phyloP scores from a whole-genome alignment of 129 eudicot species.

The Sambucus nigra region DNA sequence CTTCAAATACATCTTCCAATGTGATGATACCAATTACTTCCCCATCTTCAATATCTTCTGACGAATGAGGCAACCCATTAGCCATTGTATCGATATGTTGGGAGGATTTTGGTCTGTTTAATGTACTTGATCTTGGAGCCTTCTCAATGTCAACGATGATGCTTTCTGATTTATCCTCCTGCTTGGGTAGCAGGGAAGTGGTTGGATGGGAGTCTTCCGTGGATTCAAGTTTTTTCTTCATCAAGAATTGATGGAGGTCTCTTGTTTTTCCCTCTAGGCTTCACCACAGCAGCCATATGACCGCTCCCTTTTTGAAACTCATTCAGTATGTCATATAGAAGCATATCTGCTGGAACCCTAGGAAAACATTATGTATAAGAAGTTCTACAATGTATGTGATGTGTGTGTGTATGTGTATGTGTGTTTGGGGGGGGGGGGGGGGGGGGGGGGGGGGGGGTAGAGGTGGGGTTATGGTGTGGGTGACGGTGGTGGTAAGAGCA shows the following conservation, averaged over 20 bases:
- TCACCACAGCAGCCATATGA: constrained; percentile 99
- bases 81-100: constrained; percentile 13
- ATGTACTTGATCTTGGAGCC: constrained; percentile 10
- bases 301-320: constrained; percentile 98
- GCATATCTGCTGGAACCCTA: constrained; percentile 99
- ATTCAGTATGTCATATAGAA: constrained; percentile 86
- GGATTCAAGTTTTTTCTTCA: constrained; percentile 30
- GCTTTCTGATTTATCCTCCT: constrained; percentile 34
- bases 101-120: constrained; percentile 4
- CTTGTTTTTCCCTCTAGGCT: constrained; percentile 38
- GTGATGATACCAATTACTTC: constrained; percentile 93
- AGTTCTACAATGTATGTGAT: too few relatives aligned
- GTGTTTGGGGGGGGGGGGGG: too few relatives aligned
- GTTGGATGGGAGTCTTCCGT: background rate
- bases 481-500: too few relatives aligned
- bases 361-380: background rate
- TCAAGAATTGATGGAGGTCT: constrained; percentile 31
- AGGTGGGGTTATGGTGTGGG: too few relatives aligned
- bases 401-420: too few relatives aligned
- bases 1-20: constrained; percentile 97
- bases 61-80: constrained; percentile 33
- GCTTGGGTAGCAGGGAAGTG: constrained; percentile 24
- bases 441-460: too few relatives aligned
- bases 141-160: constrained; percentile 66
- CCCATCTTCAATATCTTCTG: constrained; percentile 74